These are phyloP conservation scores for Hymenoscyphus infarciens DNA, from an alignment of 2,329 filamentous ascomycete species.

Conservation along the genomic window DNA sequence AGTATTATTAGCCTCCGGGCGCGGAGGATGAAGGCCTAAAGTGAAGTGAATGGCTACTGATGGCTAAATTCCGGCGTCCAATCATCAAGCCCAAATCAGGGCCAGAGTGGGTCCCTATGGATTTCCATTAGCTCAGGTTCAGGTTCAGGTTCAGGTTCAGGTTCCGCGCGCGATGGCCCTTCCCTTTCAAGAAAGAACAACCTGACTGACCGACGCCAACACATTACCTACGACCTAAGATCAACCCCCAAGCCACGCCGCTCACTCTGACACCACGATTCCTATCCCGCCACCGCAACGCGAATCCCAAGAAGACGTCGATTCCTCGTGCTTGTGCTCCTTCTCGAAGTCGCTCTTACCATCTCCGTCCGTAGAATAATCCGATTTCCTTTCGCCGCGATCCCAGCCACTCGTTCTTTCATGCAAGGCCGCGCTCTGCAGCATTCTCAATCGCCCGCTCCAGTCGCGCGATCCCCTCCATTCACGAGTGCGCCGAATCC, in stretches of 20 bases:
- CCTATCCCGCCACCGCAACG: not conserved
- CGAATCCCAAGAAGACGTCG: not conserved
- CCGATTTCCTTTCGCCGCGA: conserved; percentile 3
- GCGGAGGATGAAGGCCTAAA: too few species aligned
- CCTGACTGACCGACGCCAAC: conserved; percentile 5
- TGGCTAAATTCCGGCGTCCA: too few species aligned
- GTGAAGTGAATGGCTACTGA: too few species aligned
- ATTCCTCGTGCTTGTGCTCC: not conserved
- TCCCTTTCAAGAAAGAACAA: conserved; percentile 10
- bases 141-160: too few species aligned
- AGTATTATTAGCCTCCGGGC: too few species aligned
- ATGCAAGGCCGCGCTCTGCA: conserved; percentile 32
- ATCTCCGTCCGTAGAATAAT: not conserved
- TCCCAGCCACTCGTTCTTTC: conserved; percentile 25
- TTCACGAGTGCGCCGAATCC: conserved; percentile 4
- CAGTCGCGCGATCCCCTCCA: conserved; percentile 15
- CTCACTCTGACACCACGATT: not conserved
- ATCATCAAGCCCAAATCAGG: not conserved
- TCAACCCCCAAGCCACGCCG: not conserved
- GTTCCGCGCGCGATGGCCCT: not conserved
- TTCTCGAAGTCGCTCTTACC: not conserved
- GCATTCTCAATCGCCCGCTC: conserved; percentile 22
- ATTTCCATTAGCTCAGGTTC: not conserved
- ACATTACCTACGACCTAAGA: not conserved
- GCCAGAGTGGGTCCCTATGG: not conserved